Percentiles rank a stretch among this genome's conserved stretches.
phyloP scores from a whole-genome alignment of 345 rosid genomes.

The Turritis glabra region DNA sequence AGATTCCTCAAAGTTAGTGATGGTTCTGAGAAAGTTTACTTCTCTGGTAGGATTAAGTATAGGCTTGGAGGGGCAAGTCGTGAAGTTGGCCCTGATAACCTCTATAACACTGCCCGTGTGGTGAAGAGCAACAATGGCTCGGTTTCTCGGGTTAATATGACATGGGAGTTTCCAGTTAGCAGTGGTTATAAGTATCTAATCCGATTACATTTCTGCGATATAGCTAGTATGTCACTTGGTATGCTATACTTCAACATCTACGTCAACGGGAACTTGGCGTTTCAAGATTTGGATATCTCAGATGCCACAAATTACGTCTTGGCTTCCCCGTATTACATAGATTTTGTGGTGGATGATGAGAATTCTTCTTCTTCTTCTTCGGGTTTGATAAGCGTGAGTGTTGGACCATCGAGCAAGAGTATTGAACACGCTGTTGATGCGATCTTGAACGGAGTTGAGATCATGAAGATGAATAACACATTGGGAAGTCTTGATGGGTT shows the following conservation, averaged over 20 bases:
- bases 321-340: slow-evolving; percentile 75
- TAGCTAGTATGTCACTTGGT: slow-evolving; percentile 68
- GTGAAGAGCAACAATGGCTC: slow-evolving; percentile 52
- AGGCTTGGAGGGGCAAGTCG: slow-evolving; percentile 66
- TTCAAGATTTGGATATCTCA: slow-evolving; percentile 59
- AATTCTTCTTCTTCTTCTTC: slow-evolving; percentile 11
- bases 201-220: slow-evolving; percentile 84
- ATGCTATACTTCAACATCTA: slow-evolving; percentile 66
- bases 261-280: slow-evolving; percentile 60
- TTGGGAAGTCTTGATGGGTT: slow-evolving; percentile 72
- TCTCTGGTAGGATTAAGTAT: slow-evolving; percentile 62
- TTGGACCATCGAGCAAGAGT: slow-evolving; percentile 72
- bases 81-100: slow-evolving; percentile 79
- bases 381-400: slow-evolving; percentile 50
- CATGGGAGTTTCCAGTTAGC: slow-evolving; percentile 68
- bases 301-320: slow-evolving; percentile 34
- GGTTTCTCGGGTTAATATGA: slow-evolving; percentile 55
- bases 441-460: slow-evolving; percentile 75
- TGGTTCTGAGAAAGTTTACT: slow-evolving; percentile 47
- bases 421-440: slow-evolving; percentile 54
- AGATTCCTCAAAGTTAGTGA: slow-evolving; percentile 47
- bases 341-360: slow-evolving; percentile 54
- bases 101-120: slow-evolving; percentile 65
- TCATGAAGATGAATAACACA: slow-evolving; percentile 81
- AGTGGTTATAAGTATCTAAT: slow-evolving; percentile 63